phyloP scores from a whole-genome alignment of 768 basidiomycete genomes.

The Coprinopsis strossmayeri region DNA sequence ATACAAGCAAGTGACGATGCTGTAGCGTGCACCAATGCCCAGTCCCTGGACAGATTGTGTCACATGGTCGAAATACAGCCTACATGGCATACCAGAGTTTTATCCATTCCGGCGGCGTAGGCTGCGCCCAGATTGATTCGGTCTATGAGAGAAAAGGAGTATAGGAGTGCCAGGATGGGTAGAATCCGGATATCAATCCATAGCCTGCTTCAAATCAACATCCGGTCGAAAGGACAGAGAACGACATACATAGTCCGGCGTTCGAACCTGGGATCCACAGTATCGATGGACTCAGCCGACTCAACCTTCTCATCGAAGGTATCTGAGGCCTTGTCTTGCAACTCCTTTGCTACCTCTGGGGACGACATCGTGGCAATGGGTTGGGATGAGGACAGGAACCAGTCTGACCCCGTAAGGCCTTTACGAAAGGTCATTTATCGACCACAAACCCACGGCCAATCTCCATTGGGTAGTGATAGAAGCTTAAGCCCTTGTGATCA shows the following conservation, averaged over 20 bases:
- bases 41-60: slow-evolving; percentile 20
- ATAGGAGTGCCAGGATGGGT: slow-evolving; percentile 33
- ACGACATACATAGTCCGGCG: not conserved
- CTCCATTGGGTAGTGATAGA: too few species aligned
- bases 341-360: too few species aligned
- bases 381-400: too few species aligned
- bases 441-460: too few species aligned
- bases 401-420: too few species aligned
- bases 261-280: not conserved
- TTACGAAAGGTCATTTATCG: too few species aligned
- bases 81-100: slow-evolving; percentile 23
- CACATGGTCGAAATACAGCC: not conserved
- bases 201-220: slow-evolving; percentile 21
- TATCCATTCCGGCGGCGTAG: slow-evolving; percentile 39
- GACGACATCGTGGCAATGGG: too few species aligned
- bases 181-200: slow-evolving; percentile 38
- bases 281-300: not conserved
- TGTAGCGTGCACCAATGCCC: slow-evolving; percentile 29
- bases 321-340: not conserved
- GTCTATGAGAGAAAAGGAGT: slow-evolving; percentile 38
- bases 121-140: slow-evolving; percentile 39
- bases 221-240: not conserved
- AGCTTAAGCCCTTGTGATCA: too few species aligned
- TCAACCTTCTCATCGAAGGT: not conserved
- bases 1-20: slow-evolving; percentile 35